Base-by-base conservation (phyloP, 805 yeast species). In the Blastobotrys chiropterorum region DNA sequence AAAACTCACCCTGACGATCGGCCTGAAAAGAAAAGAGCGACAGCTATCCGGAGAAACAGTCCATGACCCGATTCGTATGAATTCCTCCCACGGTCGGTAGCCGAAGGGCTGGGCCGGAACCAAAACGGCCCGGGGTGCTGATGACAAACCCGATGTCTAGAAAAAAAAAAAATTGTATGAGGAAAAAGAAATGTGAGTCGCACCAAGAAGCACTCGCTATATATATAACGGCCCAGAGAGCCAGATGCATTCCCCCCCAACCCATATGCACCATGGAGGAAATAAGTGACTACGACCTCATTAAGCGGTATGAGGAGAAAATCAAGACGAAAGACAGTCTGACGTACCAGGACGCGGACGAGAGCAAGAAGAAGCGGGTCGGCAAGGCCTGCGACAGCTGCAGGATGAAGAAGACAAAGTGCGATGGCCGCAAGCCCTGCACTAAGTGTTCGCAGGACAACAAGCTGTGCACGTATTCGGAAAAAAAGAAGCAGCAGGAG, bases 391-490 rank as follows among this genome's bases (percentile, higher is more conserved):
- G 79, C 52, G 78, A 75, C 57, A 67, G 72, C 53, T 75, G 79
- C 60, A 48, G 54, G 38, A 52, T 44, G 47, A 52, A 52, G 38
- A 52, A 52, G 39, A 52, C 54, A 6, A 52, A 52, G 57, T 75
- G 79, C 54, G 78, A 75, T 51, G 79, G 79, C 13, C 66, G 65
- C 51, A 70, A 72, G 53, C 78, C 78, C 2, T 75, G 84, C 56
- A 68, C 73, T 30, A 67, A 79, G 42, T 79, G 84, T 58, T 63
- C 75, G 13, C 71, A 72, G 48, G 82, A 79, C 56, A 79, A 79
- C 59, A 80, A 78, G 62, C 71, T 79, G 30, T 79, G 84, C 62
- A 79, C 79, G 0, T 79, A 78, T 56, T 74, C 80, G 38, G 79
- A 76, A 48, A 77, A 76, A 71, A 74, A 71, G 65, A 76, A 73